Percentiles rank a stretch among this genome's conserved stretches.
Evolutionary conservation across 2,329 filamentous ascomycete genomes (phyloP).

Genomic region (Bipolaris sorokiniana): DNA sequence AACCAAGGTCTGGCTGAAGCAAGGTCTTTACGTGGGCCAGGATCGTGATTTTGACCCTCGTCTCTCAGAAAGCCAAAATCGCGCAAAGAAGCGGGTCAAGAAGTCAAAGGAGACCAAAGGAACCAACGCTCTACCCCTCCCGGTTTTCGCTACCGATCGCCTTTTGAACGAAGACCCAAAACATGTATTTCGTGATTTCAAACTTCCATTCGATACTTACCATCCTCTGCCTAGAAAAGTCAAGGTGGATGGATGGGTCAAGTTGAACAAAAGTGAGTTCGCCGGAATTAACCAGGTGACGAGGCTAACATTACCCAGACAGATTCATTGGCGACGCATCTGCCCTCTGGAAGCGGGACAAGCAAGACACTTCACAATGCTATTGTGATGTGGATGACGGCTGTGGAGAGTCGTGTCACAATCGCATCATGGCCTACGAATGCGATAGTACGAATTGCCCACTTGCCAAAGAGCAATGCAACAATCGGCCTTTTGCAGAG

Average conservation of each 20-base stretch:
- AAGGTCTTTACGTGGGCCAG: conserved; percentile 89
- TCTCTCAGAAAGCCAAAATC: conserved; percentile 55
- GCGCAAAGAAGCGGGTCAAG: conserved; percentile 42
- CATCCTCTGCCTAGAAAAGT: conserved; percentile 84
- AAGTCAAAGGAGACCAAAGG: conserved; percentile 43
- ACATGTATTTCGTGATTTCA: conserved; percentile 71
- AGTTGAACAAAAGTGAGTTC: conserved; percentile 83
- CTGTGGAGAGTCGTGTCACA: conserved; percentile 89
- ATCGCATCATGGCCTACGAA: conserved; percentile 96
- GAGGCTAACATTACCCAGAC: conserved; percentile 60
- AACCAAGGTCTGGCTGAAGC: conserved; percentile 77
- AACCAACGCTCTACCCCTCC: conserved; percentile 70
- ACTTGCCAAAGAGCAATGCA: conserved; percentile 73
- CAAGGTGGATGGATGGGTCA: conserved; percentile 91
- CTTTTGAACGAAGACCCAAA: conserved; percentile 65
- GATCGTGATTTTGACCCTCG: conserved; percentile 51
- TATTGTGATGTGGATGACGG: conserved; percentile 65
- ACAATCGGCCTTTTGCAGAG: conserved; percentile 85
- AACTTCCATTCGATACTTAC: conserved; percentile 88
- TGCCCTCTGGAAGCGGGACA: conserved; percentile 80
- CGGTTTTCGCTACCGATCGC: conserved; percentile 78
- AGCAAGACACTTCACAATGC: conserved; percentile 74
- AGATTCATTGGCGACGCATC: conserved; percentile 87
- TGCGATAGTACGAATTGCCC: conserved; percentile 91
- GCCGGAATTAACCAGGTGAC: conserved; percentile 12